Evolutionary conservation across 2,329 filamentous ascomycete genomes (phyloP), one percentile per base, ranked within the genome.

Genomic region (Juglanconis oblonga): DNA sequence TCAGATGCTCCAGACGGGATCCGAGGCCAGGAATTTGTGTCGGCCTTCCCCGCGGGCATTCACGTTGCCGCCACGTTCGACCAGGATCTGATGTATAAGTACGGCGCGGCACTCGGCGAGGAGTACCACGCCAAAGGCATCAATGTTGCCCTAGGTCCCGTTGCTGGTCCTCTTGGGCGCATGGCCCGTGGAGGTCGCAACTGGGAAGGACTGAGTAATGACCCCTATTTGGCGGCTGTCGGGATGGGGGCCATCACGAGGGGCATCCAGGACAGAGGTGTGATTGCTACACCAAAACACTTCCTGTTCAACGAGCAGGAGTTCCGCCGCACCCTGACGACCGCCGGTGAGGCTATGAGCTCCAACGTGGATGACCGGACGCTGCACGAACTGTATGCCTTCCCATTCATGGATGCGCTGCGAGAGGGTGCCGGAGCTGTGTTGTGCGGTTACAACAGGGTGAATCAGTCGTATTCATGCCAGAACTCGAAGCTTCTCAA

Each of bases 61-160:
- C 89, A 88, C 61, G 79, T 89, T 35, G 89, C 87, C 14, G 85
- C 88, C 1, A 89, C 88, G 7, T 92, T 87, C 82, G 87, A 91
- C 71, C 80, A 81, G 55, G 74, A 81, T 32, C 79, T 91, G 52
- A 85, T 88, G 67, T 87, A 87, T 70, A 77, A 78, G 32, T 86
- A 89, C 62, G 89, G 87, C 56, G 73, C 79, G 56, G 86, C 87
- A 45, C 87, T 92, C 80, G 89, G 87, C 10, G 74, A 77, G 52
- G 89, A 92, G 69, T 87, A 88, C 69, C 80, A 79, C 64, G 84
- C 74, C 57, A 90, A 90, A 71, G 89, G 89, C 59, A 80, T 90
- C 29, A 86, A 92, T 69, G 81, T 91, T 5, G 86, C 87, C 64
- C 79, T 92, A 3, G 89, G 88, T 3, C 74, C 71, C 2, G 68